A percentile compares a stretch with the other conserved stretches of the same genome.
These are phyloP conservation scores for Anisodus acutangulus DNA, from an alignment of 257 asterid species.

Conservation along the genomic window DNA sequence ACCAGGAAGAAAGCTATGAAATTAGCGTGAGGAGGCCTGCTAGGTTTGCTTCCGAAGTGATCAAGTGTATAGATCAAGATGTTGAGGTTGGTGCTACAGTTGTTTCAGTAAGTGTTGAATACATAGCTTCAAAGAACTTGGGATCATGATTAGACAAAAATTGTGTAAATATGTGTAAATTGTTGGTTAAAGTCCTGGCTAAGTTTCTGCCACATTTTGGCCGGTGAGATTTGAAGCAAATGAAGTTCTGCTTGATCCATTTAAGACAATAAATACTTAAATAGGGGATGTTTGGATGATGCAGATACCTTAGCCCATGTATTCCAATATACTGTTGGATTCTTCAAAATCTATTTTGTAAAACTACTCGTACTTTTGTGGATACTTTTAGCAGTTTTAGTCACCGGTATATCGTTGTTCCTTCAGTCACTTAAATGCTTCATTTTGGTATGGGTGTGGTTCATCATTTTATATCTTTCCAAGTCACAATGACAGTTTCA, in stretches of 20 bases:
- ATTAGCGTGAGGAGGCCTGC: slow-evolving; percentile 48
- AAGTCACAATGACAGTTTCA: neutral
- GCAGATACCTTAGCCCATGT: neutral
- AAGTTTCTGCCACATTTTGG: neutral
- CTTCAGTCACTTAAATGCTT: neutral
- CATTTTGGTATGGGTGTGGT: neutral
- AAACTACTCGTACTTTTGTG: slow-evolving; percentile 1
- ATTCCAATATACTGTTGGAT: neutral
- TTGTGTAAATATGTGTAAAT: neutral
- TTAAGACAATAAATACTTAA: neutral
- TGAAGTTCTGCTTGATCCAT: neutral
- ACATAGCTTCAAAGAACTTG: neutral
- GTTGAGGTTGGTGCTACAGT: slow-evolving; percentile 39
- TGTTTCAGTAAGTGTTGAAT: slow-evolving; percentile 47
- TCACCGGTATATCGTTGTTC: neutral
- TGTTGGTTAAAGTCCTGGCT: slow-evolving; percentile 19
- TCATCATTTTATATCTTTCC: neutral
- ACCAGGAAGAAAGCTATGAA: slow-evolving; percentile 50
- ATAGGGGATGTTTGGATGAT: neutral
- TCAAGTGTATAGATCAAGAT: slow-evolving; percentile 36
- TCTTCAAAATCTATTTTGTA: slow-evolving; percentile 13
- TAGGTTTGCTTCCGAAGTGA: slow-evolving; percentile 50
- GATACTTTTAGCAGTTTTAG: slow-evolving; percentile 8
- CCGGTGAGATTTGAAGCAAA: slow-evolving; percentile 14
- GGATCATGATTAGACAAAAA: slow-evolving; percentile 15